A percentile compares a stretch with the other conserved stretches of the same genome.
phyloP scores from a whole-genome alignment of 805 yeast genomes.

The Myxozyma sirexii region DNA sequence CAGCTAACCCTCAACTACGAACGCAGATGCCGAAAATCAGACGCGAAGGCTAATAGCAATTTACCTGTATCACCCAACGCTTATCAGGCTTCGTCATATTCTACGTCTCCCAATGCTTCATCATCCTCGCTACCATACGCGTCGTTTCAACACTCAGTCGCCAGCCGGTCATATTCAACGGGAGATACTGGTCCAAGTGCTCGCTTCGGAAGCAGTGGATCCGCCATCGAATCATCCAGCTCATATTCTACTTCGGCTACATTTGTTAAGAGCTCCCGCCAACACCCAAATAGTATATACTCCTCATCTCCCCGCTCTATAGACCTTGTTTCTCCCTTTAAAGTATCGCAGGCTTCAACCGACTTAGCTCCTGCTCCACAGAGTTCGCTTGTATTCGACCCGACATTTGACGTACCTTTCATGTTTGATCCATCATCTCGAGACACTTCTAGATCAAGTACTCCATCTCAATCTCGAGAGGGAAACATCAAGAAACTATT shows the following conservation, averaged over 20 bases:
- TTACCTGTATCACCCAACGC: slow-evolving; percentile 1
- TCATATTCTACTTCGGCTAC: slow-evolving; percentile 2
- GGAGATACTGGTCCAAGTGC: not conserved
- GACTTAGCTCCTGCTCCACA: not conserved
- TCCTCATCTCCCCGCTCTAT: slow-evolving; percentile 25
- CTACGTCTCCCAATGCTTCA: not conserved
- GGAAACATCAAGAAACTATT: slow-evolving; percentile 17
- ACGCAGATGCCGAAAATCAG: slow-evolving; percentile 15
- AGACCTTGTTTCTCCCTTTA: slow-evolving; percentile 17
- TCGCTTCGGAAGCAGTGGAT: not conserved
- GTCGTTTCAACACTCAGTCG: not conserved
- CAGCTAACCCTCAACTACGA: not conserved
- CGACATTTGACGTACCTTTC: slow-evolving; percentile 17
- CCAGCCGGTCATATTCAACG: not conserved
- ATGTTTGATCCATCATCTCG: slow-evolving; percentile 1
- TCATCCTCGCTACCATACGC: not conserved
- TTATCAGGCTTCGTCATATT: not conserved
- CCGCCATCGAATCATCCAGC: not conserved
- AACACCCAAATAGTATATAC: slow-evolving; percentile 17
- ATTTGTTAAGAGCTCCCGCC: slow-evolving; percentile 13
- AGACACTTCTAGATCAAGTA: not conserved
- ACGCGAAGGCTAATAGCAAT: slow-evolving; percentile 1
- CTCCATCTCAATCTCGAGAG: not conserved
- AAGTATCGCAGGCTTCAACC: slow-evolving; percentile 1
- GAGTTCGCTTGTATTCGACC: not conserved